Evolutionary conservation across 1,139 yeast genomes (phyloP).

Genomic region (Nadsonia commutata): DNA sequence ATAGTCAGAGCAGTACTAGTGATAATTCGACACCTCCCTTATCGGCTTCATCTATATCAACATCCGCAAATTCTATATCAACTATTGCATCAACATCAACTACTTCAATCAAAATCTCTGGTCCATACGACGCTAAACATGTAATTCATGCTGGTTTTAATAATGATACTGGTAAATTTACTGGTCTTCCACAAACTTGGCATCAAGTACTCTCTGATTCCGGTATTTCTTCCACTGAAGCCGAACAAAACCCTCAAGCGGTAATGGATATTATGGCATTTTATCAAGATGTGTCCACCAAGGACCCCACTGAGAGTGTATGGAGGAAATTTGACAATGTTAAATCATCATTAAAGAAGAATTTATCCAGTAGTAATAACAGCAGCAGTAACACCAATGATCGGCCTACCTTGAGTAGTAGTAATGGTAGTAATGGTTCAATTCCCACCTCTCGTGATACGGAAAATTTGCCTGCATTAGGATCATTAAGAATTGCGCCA

Average conservation of each 20-base stretch:
- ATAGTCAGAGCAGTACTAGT: slow-evolving; percentile 10
- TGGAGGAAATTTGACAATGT: slow-evolving; percentile 55
- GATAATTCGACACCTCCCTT: too few relatives aligned
- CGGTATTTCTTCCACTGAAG: slow-evolving; percentile 76
- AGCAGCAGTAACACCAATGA: background rate
- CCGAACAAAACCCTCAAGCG: slow-evolving; percentile 84
- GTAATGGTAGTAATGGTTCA: background rate
- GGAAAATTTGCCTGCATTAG: background rate
- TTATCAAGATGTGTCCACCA: slow-evolving; percentile 55
- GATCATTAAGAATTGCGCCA: slow-evolving; percentile 5
- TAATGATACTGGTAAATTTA: slow-evolving; percentile 66
- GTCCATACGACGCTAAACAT: slow-evolving; percentile 82
- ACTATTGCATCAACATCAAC: too few relatives aligned
- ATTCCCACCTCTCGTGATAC: background rate
- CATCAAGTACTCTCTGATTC: slow-evolving; percentile 65
- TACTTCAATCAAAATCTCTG: slow-evolving; percentile 51
- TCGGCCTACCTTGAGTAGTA: background rate
- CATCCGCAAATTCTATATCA: slow-evolving; percentile 11
- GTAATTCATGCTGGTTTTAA: slow-evolving; percentile 90
- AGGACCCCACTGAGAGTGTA: slow-evolving; percentile 49
- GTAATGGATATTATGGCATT: slow-evolving; percentile 86
- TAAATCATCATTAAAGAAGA: slow-evolving; percentile 9
- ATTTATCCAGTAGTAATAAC: too few relatives aligned
- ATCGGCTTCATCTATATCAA: too few relatives aligned
- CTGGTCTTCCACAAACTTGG: slow-evolving; percentile 91